Evolutionary conservation across 805 yeast genomes (phyloP).

Genomic region (Starmerella geochares): DNA sequence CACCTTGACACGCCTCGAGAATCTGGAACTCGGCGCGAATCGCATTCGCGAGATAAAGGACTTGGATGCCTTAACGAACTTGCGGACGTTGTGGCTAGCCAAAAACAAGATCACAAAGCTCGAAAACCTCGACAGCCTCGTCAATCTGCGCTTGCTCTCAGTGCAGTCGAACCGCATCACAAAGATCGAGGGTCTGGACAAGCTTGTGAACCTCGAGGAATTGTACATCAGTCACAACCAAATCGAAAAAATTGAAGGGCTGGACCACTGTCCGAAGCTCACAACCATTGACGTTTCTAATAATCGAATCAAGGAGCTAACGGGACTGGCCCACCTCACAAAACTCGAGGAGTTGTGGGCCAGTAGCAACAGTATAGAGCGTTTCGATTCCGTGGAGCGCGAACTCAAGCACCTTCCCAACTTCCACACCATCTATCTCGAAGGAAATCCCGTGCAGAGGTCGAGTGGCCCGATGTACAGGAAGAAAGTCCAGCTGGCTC

Average conservation of each 20-base stretch:
- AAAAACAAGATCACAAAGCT: constrained; percentile 64
- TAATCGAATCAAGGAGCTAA: constrained; percentile 53
- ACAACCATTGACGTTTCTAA: constrained; percentile 72
- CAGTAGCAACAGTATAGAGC: constrained; percentile 58
- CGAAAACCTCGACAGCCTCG: constrained; percentile 49
- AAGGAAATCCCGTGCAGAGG: constrained; percentile 79
- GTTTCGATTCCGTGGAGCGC: constrained; percentile 57
- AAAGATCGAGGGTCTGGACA: constrained; percentile 72
- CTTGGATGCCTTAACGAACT: constrained; percentile 42
- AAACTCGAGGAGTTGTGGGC: constrained; percentile 92
- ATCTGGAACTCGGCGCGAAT: constrained; percentile 88
- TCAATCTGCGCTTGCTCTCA: constrained; percentile 62
- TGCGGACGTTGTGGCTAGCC: constrained; percentile 85
- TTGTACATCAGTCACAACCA: constrained; percentile 81
- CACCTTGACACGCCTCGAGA: constrained; percentile 45
- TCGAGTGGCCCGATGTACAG: constrained; percentile 72
- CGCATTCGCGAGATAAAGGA: constrained; percentile 47
- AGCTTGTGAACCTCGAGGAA: constrained; percentile 64
- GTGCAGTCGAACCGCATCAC: constrained; percentile 78
- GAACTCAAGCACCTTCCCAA: constrained; percentile 53
- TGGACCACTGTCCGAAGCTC: constrained; percentile 59
- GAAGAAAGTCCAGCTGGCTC: constrained; percentile 62
- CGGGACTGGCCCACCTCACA: constrained; percentile 52
- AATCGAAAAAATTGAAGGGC: constrained; percentile 60
- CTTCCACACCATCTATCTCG: constrained; percentile 83